A percentile compares a stretch with the other conserved stretches of the same genome.
phyloP scores from a whole-genome alignment of 305 asterid genomes.

The Coffea humblotiana region DNA sequence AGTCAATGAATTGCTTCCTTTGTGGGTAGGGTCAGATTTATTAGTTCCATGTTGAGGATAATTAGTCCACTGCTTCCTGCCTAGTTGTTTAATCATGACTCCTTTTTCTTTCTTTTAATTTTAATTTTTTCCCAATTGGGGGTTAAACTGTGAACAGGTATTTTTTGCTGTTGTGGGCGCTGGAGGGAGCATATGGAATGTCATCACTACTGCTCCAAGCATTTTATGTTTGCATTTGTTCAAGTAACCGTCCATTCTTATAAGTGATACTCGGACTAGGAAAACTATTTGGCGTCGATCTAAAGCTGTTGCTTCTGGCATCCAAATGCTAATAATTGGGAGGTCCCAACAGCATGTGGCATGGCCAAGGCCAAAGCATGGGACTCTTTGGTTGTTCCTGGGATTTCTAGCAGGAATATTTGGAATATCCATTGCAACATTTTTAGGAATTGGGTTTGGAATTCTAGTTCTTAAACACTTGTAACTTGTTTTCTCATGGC shows the following conservation, averaged over 20 bases:
- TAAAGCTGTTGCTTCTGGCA: slow-evolving; percentile 58
- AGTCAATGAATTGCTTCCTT: background rate
- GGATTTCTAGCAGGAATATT: slow-evolving; percentile 74
- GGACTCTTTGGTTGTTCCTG: slow-evolving; percentile 68
- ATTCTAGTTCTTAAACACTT: slow-evolving; percentile 48
- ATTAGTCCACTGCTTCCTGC: background rate
- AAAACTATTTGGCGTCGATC: slow-evolving; percentile 47
- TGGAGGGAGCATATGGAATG: slow-evolving; percentile 72
- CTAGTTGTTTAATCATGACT: too few species aligned
- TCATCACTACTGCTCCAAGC: slow-evolving; percentile 74
- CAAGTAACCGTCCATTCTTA: slow-evolving; percentile 75
- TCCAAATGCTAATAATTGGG: slow-evolving; percentile 93
- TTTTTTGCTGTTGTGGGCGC: slow-evolving; percentile 85
- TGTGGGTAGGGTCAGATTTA: background rate
- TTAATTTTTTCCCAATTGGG: too few species aligned
- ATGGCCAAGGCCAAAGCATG: slow-evolving; percentile 92
- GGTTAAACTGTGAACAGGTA: slow-evolving; percentile 31
- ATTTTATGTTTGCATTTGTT: slow-evolving; percentile 65
- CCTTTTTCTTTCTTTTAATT: too few species aligned
- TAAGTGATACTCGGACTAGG: slow-evolving; percentile 60
- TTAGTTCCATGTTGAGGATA: background rate
- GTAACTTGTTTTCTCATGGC: slow-evolving; percentile 50
- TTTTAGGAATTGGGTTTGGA: slow-evolving; percentile 73
- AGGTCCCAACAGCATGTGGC: slow-evolving; percentile 87
- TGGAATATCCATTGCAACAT: slow-evolving; percentile 75